Evolutionary conservation across 2,329 filamentous ascomycete genomes (phyloP), one percentile per base, ranked within the genome.

Genomic region (Falciphora oryzae): DNA sequence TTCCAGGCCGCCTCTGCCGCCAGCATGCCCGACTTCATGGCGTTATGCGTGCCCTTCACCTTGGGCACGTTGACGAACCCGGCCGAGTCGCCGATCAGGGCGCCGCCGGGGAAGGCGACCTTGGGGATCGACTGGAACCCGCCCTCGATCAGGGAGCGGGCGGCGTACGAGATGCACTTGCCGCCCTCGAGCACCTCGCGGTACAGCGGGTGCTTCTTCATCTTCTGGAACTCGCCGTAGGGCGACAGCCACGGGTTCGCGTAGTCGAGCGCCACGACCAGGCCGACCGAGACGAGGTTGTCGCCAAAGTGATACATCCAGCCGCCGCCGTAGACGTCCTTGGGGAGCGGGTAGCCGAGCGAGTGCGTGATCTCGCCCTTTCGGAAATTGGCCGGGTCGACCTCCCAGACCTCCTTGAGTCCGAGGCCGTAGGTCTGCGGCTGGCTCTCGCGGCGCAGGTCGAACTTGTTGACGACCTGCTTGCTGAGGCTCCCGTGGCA

Each of bases 261-360:
- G 76, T 99, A 99, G 80, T 99, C 95, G 64, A 99, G 84, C 29
- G 93, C 93, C 53, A 96, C 91, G 14, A 99, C 95, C 25, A 98
- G 82, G 29, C 95, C 95, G 65, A 99, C 83, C 69, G 89, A 93
- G 66, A 99, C 94, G 71, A 98, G 85, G 77, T 98, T 99, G 71
- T 99, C 94, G 53, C 93, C 95, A 76, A 98, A 99, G 77, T 99
- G 95, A 74, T 99, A 99, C 91, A 99, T 93, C 89, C 93, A 99
- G n/a, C 91, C 93, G 69, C 95, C 95, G 69, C 95, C 95, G 74
- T 99, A 99, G 11, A 93, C 95, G 74, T 98, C 90, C 70, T 83
- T 86, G 22, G 92, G 86, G 59, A 99, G 79, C 27, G 95, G 95
- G 73, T 96, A 98, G 27, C 95, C 95, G 88, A 99, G 87, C 5